Evolutionary conservation across 306 rosid genomes (phyloP).

Genomic region (Pterocarpus santalinus): DNA sequence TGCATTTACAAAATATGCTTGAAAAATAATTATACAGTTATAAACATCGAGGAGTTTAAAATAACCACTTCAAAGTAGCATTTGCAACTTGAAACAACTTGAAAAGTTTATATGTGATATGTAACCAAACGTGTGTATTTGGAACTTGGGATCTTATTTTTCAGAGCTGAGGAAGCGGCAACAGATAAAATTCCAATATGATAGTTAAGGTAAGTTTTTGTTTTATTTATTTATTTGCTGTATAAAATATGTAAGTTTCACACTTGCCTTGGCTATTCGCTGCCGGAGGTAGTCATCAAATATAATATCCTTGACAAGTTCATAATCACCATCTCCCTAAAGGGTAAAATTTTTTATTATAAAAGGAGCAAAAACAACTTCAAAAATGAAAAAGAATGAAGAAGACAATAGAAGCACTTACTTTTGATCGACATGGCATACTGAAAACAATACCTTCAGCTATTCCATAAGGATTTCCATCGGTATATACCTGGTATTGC

Average conservation of each 20-base stretch:
- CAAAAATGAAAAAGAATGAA: constrained; percentile 21
- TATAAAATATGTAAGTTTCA: background rate
- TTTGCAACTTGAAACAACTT: too few species aligned
- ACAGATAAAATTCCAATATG: too few species aligned
- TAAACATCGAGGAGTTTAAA: too few species aligned
- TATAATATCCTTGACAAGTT: constrained; percentile 77
- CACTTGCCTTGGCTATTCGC: constrained; percentile 72
- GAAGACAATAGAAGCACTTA: constrained; percentile 47
- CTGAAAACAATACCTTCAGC: constrained; percentile 93
- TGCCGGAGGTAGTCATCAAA: constrained; percentile 82
- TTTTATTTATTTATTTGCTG: background rate
- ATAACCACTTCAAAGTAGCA: too few species aligned
- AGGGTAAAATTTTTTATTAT: constrained; percentile 4
- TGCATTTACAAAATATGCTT: too few species aligned
- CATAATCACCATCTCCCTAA: constrained; percentile 97
- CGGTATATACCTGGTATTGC: constrained; percentile 75
- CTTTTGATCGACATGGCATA: constrained; percentile 97
- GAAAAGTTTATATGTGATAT: too few species aligned
- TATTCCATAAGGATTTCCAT: constrained; percentile 93
- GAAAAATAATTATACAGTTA: too few species aligned
- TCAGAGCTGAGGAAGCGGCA: too few species aligned
- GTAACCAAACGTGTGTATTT: too few species aligned
- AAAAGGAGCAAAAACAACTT: background rate
- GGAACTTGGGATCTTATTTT: too few species aligned
- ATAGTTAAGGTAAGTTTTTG: background rate